These are phyloP conservation scores for Penicillium longicatenatum DNA, from an alignment of 495 filamentous ascomycete species.

Conservation along the genomic window DNA sequence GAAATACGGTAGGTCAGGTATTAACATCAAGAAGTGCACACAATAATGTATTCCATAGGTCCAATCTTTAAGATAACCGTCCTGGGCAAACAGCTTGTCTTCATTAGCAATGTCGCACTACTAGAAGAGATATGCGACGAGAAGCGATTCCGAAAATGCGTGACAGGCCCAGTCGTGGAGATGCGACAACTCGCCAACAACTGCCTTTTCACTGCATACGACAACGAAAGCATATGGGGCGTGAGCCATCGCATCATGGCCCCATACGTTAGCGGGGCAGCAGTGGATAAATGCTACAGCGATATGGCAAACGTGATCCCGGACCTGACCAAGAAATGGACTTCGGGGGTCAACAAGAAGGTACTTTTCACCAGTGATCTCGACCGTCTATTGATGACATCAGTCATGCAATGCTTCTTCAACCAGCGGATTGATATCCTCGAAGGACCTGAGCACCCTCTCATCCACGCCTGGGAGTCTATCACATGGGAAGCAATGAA, in stretches of 20 bases:
- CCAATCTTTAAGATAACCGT: constrained; percentile 73
- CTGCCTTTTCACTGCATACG: constrained; percentile 73
- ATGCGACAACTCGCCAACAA: constrained; percentile 65
- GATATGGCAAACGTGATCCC: constrained; percentile 32
- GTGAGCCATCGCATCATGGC: constrained; percentile 41
- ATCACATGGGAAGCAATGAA: constrained; percentile 47
- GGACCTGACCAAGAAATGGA: constrained; percentile 30
- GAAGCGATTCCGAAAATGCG: constrained; percentile 66
- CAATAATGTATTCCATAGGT: constrained; percentile 38
- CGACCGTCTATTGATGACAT: constrained; percentile 69
- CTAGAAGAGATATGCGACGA: constrained; percentile 74
- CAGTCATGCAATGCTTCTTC: constrained; percentile 61
- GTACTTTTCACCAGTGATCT: constrained; percentile 56
- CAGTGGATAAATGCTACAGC: constrained; percentile 21
- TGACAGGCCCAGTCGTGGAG: constrained; percentile 58
- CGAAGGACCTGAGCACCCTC: constrained; percentile 26
- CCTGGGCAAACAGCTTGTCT: constrained; percentile 51
- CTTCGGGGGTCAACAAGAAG: constrained; percentile 17
- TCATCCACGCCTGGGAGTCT: constrained; percentile 37
- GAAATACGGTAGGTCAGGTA: constrained; percentile 54
- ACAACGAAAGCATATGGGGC: constrained; percentile 67
- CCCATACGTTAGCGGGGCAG: constrained; percentile 22
- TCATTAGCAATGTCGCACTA: constrained; percentile 58
- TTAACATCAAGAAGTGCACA: neutral
- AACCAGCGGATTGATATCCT: constrained; percentile 36